phyloP scores from a whole-genome alignment of 1,284 basidiomycete species.

The Papiliotrema fonsecae region DNA sequence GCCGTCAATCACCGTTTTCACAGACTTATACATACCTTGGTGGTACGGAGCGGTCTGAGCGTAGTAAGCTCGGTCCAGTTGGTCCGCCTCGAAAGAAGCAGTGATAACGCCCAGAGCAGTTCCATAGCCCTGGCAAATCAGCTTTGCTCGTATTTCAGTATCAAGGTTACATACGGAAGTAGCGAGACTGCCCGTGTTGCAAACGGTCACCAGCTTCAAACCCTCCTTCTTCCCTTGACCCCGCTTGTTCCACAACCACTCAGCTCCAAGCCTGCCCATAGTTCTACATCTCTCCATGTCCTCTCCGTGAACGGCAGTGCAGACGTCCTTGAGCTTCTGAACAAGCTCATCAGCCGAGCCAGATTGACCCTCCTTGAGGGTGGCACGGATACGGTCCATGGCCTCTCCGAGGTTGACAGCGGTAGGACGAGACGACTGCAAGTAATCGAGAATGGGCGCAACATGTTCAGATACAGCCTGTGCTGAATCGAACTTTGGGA shows the following conservation, averaged over 20 bases:
- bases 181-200: slow-evolving; percentile 88
- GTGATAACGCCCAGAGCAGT: slow-evolving; percentile 92
- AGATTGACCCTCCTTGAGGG: slow-evolving; percentile 19
- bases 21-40: slow-evolving; percentile 57
- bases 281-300: slow-evolving; percentile 75
- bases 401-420: slow-evolving; percentile 87
- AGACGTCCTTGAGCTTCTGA: slow-evolving; percentile 55
- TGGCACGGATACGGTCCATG: slow-evolving; percentile 61
- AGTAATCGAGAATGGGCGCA: slow-evolving; percentile 59
- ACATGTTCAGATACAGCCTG: slow-evolving; percentile 22
- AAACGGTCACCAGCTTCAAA: slow-evolving; percentile 84
- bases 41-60: slow-evolving; percentile 89
- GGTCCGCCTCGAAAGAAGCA: slow-evolving; percentile 68
- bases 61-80: slow-evolving; percentile 74
- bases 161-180: slow-evolving; percentile 62
- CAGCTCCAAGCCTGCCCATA: slow-evolving; percentile 76
- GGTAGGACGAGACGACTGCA: slow-evolving; percentile 82
- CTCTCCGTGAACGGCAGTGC: slow-evolving; percentile 64
- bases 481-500: slow-evolving; percentile 24
- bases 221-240: slow-evolving; percentile 46
- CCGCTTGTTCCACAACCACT: slow-evolving; percentile 68
- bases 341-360: slow-evolving; percentile 52
- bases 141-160: not conserved
- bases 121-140: slow-evolving; percentile 71
- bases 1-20: not conserved